Evolutionary conservation across 345 rosid species (phyloP).

Genomic region (Melaleuca alternifolia): DNA sequence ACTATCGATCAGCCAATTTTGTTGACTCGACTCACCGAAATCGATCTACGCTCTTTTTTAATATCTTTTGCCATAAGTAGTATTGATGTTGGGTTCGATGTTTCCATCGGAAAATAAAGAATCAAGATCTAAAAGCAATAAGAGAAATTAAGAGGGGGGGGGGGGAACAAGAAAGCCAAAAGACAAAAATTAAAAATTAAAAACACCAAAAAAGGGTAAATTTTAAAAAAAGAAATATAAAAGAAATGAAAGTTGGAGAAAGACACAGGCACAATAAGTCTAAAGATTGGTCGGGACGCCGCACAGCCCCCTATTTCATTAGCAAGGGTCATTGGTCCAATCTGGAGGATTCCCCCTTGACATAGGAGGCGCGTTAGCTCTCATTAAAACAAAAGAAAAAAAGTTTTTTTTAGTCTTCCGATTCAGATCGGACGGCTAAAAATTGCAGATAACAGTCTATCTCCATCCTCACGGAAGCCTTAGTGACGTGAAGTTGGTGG

Average conservation of each 20-base stretch:
- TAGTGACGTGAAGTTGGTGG: too few species aligned
- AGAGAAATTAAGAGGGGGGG: not conserved
- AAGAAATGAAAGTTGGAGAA: not conserved
- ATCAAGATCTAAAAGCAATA: not conserved
- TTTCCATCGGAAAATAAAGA: not conserved
- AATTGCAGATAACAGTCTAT: too few species aligned
- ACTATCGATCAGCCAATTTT: not conserved
- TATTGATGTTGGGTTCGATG: not conserved
- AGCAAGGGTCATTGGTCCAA: too few species aligned
- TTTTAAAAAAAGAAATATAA: not conserved
- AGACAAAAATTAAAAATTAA: not conserved
- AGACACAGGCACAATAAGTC: not conserved
- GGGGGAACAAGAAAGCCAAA: not conserved
- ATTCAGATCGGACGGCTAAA: too few species aligned
- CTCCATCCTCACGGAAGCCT: too few species aligned
- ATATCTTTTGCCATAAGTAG: not conserved
- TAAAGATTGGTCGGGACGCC: not conserved
- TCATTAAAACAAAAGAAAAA: too few species aligned
- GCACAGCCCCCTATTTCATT: too few species aligned
- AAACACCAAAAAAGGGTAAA: not conserved
- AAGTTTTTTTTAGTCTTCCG: too few species aligned
- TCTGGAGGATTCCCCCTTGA: too few species aligned
- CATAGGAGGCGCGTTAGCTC: too few species aligned
- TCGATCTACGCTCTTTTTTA: fast-evolving
- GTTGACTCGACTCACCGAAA: not conserved